A percentile compares a stretch with the other conserved stretches of the same genome.
Conservation (phyloP, 164 flowering plant genomes). For the Macadamia tetraphylla region DNA sequence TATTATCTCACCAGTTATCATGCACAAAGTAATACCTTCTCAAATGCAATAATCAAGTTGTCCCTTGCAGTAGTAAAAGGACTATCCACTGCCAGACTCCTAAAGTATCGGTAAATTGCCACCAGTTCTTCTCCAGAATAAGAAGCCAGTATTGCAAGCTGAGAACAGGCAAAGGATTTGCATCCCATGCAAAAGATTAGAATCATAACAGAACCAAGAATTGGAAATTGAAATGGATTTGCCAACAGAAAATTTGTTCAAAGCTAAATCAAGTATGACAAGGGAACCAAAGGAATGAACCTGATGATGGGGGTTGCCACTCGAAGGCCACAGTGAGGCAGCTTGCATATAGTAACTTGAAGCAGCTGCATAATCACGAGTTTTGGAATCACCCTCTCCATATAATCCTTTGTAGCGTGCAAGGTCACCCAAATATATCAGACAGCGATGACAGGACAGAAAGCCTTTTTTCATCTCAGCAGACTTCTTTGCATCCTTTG, state of each 20-base stretch:
- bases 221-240: background rate
- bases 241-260: background rate
- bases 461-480: slow-evolving; percentile 68
- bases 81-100: slow-evolving; percentile 77
- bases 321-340: slow-evolving; percentile 75
- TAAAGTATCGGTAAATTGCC: slow-evolving; percentile 80
- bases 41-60: slow-evolving; percentile 90
- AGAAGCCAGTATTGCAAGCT: slow-evolving; percentile 94
- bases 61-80: slow-evolving; percentile 94
- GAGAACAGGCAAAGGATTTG: slow-evolving; percentile 12
- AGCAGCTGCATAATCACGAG: slow-evolving; percentile 80
- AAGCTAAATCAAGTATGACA: background rate
- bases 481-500: slow-evolving; percentile 60
- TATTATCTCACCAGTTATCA: background rate
- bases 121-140: slow-evolving; percentile 83
- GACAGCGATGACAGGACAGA: slow-evolving; percentile 91
- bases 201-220: background rate
- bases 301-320: slow-evolving; percentile 99
- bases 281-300: slow-evolving; percentile 23
- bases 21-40: slow-evolving; percentile 54
- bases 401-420: slow-evolving; percentile 86
- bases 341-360: slow-evolving; percentile 94
- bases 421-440: slow-evolving; percentile 95
- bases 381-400: slow-evolving; percentile 79
- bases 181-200: background rate